These are phyloP conservation scores for Davidsoniella virescens DNA, from an alignment of 2,329 filamentous ascomycete genomes.

Conservation along the genomic window DNA sequence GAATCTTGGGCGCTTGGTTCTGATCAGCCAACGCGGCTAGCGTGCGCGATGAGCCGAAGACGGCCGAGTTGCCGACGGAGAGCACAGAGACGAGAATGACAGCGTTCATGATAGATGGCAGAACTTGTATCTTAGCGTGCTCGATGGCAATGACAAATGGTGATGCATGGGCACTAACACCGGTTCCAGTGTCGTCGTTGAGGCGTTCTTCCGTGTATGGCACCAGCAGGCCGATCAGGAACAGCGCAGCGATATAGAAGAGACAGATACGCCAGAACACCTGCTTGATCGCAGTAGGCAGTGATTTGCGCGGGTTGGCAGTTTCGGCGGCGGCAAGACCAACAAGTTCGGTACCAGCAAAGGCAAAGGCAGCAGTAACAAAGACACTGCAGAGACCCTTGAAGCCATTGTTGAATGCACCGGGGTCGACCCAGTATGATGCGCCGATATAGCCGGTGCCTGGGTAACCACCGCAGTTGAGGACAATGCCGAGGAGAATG, in stretches of 20 bases:
- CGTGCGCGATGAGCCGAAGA: conserved; percentile 83
- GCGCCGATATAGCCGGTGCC: conserved; percentile 65
- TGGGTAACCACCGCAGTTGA: conserved; percentile 68
- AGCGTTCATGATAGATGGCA: conserved; percentile 86
- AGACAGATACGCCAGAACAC: conserved; percentile 88
- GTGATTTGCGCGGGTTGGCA: conserved; percentile 60
- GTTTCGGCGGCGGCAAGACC: conserved; percentile 65
- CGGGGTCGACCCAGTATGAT: conserved; percentile 59
- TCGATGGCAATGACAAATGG: conserved; percentile 89
- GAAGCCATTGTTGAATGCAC: conserved; percentile 73
- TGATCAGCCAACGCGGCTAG: conserved; percentile 82
- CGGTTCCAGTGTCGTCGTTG: conserved; percentile 21
- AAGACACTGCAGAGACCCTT: conserved; percentile 69
- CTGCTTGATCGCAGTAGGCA: conserved; percentile 79
- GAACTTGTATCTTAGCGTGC: conserved; percentile 62
- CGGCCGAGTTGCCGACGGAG: conserved; percentile 79
- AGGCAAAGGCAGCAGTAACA: conserved; percentile 61
- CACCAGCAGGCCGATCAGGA: conserved; percentile 67
- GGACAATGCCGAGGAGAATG: conserved; percentile 72
- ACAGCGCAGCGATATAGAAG: conserved; percentile 76
- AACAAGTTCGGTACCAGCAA: conserved; percentile 60
- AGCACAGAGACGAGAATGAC: conserved; percentile 84
- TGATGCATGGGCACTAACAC: conserved; percentile 57
- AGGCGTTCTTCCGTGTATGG: conserved; percentile 40
- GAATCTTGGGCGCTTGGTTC: conserved; percentile 58